These are phyloP conservation scores for Agarophyton chilense DNA, from an alignment of 23 red algal genomes.

Conservation along the genomic window DNA sequence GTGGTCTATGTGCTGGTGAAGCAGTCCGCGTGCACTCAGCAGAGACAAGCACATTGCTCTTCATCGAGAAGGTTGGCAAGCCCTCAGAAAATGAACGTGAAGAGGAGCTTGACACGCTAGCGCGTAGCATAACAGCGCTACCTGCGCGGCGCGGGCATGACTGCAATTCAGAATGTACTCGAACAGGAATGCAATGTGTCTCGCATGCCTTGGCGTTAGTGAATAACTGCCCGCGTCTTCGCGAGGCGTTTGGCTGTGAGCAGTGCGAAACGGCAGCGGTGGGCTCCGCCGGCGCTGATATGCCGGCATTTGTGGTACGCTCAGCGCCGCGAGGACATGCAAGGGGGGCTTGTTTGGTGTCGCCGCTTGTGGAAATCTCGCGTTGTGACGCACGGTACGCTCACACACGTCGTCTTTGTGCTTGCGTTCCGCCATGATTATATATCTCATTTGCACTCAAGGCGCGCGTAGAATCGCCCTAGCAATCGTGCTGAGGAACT, in stretches of 20 bases:
- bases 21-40: slow-evolving; percentile 13
- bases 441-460: background rate
- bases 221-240: slow-evolving; percentile 73
- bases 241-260: slow-evolving; percentile 44
- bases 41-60: background rate
- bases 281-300: slow-evolving; percentile 74
- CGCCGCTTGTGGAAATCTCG: slow-evolving; percentile 13
- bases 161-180: slow-evolving; percentile 10
- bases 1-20: slow-evolving; percentile 50
- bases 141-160: slow-evolving; percentile 23
- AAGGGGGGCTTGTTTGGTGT: slow-evolving; percentile 75
- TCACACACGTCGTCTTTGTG: slow-evolving; percentile 68
- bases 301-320: slow-evolving; percentile 70
- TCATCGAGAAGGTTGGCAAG: background rate
- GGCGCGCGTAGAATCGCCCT: background rate
- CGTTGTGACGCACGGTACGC: slow-evolving; percentile 63
- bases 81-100: background rate
- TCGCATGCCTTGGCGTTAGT: slow-evolving; percentile 45
- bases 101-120: slow-evolving; percentile 33
- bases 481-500: background rate
- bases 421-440: slow-evolving; percentile 39
- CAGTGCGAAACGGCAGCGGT: slow-evolving; percentile 70
- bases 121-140: slow-evolving; percentile 19
- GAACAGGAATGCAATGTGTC: slow-evolving; percentile 24
- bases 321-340: slow-evolving; percentile 75